Evolutionary conservation across 371 early-diverging fungal species (phyloP).

Genomic region (Furculomyces boomerangus): DNA sequence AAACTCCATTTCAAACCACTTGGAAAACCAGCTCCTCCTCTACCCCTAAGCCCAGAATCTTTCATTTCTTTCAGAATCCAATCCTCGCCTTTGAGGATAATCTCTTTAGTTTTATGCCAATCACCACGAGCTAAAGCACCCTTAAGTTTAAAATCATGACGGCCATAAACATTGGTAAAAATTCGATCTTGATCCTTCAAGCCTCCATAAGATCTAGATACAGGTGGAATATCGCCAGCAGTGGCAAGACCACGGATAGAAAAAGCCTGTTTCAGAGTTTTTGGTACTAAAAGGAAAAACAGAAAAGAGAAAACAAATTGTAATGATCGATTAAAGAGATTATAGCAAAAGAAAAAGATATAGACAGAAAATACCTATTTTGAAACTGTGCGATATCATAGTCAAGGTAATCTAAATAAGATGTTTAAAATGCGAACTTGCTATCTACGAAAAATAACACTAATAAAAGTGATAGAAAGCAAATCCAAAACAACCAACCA

Average conservation of each 20-base stretch:
- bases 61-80: constrained; percentile 97
- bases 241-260: neutral
- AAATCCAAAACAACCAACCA: too few relatives aligned
- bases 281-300: neutral
- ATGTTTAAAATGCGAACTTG: too few relatives aligned
- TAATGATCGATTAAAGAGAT: neutral
- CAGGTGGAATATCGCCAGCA: neutral
- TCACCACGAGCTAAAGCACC: constrained; percentile 90
- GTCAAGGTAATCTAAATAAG: too few relatives aligned
- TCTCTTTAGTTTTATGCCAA: constrained; percentile 97
- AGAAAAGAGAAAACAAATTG: neutral
- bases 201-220: constrained; percentile 32
- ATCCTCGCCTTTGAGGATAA: constrained; percentile 84
- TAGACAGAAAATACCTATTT: neutral
- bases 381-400: too few relatives aligned
- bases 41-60: constrained; percentile 84
- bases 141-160: constrained; percentile 73
- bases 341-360: neutral
- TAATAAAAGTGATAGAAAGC: too few relatives aligned
- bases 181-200: constrained; percentile 87
- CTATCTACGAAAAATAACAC: too few relatives aligned
- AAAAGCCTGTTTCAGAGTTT: neutral
- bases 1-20: constrained; percentile 96
- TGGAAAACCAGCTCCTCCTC: constrained; percentile 97
- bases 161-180: constrained; percentile 89